phyloP scores from a whole-genome alignment of 164 flowering plant species.

The Buxus sempervirens region DNA sequence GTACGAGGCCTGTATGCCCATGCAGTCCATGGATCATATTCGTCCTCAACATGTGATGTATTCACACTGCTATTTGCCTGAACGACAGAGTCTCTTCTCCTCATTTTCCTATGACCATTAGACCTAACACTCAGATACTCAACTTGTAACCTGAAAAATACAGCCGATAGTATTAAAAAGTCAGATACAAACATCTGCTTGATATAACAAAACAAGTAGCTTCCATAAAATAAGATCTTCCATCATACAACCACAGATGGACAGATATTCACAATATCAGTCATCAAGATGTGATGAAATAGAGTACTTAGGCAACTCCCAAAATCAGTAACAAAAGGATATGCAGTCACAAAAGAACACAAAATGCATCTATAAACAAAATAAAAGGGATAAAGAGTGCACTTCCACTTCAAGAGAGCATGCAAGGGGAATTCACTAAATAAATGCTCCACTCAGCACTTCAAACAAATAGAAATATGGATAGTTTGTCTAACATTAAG shows the following conservation, averaged over 20 bases:
- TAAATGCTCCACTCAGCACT: neutral
- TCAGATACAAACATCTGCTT: neutral
- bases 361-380: too few species aligned
- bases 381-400: neutral
- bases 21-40: constrained; percentile 96
- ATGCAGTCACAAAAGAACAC: neutral
- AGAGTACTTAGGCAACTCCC: neutral
- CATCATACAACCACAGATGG: neutral
- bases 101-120: constrained; percentile 47
- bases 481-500: neutral
- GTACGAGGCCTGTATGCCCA: constrained; percentile 98
- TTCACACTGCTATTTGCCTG: constrained; percentile 42
- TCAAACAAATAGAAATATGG: too few species aligned
- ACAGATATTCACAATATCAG: neutral
- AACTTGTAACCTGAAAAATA: constrained; percentile 26
- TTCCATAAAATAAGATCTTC: neutral
- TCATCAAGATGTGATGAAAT: neutral
- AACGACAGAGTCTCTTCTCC: constrained; percentile 33
- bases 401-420: neutral
- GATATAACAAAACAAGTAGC: neutral
- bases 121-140: constrained; percentile 9
- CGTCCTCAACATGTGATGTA: constrained; percentile 36
- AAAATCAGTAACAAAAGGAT: neutral
- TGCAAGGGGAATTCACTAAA: neutral
- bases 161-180: neutral